Conservation (phyloP, 371 early-diverging fungal genomes). For the Syncephalastrum sp. region DNA sequence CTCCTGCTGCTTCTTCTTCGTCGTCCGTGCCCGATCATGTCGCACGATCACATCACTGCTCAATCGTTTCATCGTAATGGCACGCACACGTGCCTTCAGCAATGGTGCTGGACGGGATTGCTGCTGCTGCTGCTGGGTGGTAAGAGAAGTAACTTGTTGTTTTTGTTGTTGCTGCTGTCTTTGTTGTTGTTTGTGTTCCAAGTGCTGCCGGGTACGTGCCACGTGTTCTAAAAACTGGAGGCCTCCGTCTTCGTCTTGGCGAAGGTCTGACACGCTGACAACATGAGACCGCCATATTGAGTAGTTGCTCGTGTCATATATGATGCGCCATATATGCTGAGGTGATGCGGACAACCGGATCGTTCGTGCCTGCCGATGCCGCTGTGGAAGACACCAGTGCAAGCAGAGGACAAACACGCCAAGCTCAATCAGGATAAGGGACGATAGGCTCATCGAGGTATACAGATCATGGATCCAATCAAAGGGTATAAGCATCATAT, state of each 20-base stretch:
- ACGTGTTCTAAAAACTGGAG: conserved; percentile 16
- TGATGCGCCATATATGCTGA: conserved; percentile 10
- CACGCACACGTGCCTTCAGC: conserved; percentile 15
- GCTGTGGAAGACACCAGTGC: conserved; percentile 16
- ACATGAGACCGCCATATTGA: conserved; percentile 22
- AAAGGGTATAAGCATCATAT: too few species aligned
- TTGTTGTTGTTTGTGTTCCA: conserved; percentile 9
- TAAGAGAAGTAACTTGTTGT: neutral
- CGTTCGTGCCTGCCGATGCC: conserved; percentile 11
- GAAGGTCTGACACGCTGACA: conserved; percentile 11
- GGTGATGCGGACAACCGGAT: conserved; percentile 9
- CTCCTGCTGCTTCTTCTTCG: too few species aligned
- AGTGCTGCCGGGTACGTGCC: conserved; percentile 20
- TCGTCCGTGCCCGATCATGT: conserved; percentile 10
- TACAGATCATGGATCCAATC: conserved; percentile 1
- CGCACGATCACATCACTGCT: conserved; percentile 9
- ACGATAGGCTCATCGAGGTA: conserved; percentile 13
- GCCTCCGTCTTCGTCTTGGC: neutral
- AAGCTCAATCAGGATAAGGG: conserved; percentile 13
- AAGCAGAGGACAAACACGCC: conserved; percentile 13
- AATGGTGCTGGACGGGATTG: neutral
- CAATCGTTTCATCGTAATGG: conserved; percentile 12
- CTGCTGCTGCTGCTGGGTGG: neutral
- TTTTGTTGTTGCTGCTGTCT: neutral
- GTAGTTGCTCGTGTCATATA: conserved; percentile 16